Evolutionary conservation across 179 eudicot genomes (phyloP).

Genomic region (Spergularia azorica): DNA sequence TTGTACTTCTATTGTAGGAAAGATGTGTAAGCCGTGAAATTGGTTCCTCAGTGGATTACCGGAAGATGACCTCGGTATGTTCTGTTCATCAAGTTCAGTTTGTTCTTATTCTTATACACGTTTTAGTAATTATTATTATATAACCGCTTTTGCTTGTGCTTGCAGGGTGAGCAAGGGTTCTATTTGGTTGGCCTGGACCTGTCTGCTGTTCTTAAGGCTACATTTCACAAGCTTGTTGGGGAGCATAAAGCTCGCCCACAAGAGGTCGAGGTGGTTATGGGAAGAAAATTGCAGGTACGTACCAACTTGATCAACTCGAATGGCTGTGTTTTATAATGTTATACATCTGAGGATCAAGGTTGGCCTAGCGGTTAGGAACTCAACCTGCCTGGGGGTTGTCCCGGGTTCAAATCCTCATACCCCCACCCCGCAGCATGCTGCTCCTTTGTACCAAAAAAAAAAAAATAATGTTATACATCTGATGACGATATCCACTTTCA

Average conservation of each 20-base stretch:
- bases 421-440: no score
- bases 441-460: no score
- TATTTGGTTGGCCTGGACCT: conserved; percentile 65
- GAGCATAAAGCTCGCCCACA: conserved; percentile 51
- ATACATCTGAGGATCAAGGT: no score
- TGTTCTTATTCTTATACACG: not conserved
- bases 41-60: conserved; percentile 86
- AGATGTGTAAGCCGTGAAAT: conserved; percentile 79
- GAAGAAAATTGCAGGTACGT: conserved; percentile 75
- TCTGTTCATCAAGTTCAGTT: not conserved
- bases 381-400: no score
- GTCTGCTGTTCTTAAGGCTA: conserved; percentile 55
- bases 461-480: no score
- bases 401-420: no score
- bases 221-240: conserved; percentile 68
- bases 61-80: conserved; percentile 81
- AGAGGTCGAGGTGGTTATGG: conserved; percentile 97
- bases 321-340: not conserved
- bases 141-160: conserved; percentile 17
- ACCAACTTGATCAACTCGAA: not conserved
- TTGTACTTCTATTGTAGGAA: conserved; percentile 53
- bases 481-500: conserved; percentile 5
- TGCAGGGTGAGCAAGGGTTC: conserved; percentile 81
- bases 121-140: not conserved
- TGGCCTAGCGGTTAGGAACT: no score